Evolutionary conservation across 768 basidiomycete species (phyloP).

Genomic region (Termitomyces sp.): DNA sequence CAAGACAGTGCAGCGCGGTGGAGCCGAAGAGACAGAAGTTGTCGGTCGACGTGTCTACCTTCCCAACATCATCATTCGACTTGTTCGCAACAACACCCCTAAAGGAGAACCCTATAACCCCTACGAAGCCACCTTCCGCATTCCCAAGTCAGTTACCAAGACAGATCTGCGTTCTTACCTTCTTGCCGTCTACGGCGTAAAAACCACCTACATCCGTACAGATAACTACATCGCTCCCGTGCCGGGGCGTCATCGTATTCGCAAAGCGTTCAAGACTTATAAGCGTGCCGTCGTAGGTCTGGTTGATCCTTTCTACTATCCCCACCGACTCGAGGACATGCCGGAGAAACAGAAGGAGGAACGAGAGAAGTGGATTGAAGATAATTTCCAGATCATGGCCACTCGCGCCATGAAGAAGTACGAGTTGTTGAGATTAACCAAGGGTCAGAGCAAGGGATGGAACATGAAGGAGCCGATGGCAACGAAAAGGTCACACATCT

Average conservation of each 20-base stretch:
- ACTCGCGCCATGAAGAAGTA: slow-evolving; percentile 31
- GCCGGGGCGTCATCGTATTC: slow-evolving; percentile 24
- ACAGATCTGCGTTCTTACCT: slow-evolving; percentile 89
- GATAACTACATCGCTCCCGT: slow-evolving; percentile 77
- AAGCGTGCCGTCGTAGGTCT: slow-evolving; percentile 93
- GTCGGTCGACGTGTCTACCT: slow-evolving; percentile 85
- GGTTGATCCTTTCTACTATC: slow-evolving; percentile 92
- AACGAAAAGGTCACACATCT: slow-evolving; percentile 42
- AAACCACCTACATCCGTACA: slow-evolving; percentile 93
- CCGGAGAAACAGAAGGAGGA: slow-evolving; percentile 43
- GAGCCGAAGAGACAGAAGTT: slow-evolving; percentile 43
- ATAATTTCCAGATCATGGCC: slow-evolving; percentile 49
- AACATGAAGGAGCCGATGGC: slow-evolving; percentile 38
- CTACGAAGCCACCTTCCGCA: slow-evolving; percentile 90
- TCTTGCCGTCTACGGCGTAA: slow-evolving; percentile 77
- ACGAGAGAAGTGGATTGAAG: slow-evolving; percentile 61
- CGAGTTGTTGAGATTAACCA: slow-evolving; percentile 34
- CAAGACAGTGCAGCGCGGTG: slow-evolving; percentile 33
- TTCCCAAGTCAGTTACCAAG: slow-evolving; percentile 88
- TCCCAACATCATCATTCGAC: slow-evolving; percentile 79
- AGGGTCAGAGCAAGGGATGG: slow-evolving; percentile 37
- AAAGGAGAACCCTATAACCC: slow-evolving; percentile 84
- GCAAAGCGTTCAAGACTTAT: slow-evolving; percentile 55
- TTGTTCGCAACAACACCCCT: slow-evolving; percentile 81
- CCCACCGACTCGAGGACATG: slow-evolving; percentile 79